Percentiles rank a stretch among this genome's conserved stretches.
Evolutionary conservation across 1,284 basidiomycete species (phyloP).

Genomic region (Pterulicium gracile): DNA sequence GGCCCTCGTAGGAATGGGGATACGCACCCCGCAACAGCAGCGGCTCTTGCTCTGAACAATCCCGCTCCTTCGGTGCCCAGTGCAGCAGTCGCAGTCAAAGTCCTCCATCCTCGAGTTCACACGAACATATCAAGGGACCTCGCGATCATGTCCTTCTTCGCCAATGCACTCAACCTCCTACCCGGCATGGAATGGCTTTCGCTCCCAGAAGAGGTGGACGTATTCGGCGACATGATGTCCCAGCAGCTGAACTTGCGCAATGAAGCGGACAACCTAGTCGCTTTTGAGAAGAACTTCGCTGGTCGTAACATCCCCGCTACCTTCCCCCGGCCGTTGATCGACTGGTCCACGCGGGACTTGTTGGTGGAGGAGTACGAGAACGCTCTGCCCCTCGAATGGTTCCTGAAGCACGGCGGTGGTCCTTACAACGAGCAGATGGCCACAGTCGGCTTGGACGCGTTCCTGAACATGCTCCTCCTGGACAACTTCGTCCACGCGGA

Average conservation of each 20-base stretch:
- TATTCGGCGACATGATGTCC: slow-evolving; percentile 97
- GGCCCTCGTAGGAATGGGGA: slow-evolving; percentile 47
- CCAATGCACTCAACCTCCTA: slow-evolving; percentile 65
- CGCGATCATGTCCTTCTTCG: slow-evolving; percentile 92
- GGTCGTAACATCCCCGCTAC: slow-evolving; percentile 72
- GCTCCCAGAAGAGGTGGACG: slow-evolving; percentile 89
- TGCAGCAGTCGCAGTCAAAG: slow-evolving; percentile 89
- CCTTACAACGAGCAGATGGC: slow-evolving; percentile 88
- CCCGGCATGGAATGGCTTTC: slow-evolving; percentile 97
- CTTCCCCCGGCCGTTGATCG: slow-evolving; percentile 81
- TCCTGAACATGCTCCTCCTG: slow-evolving; percentile 94
- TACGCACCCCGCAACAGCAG: slow-evolving; percentile 33
- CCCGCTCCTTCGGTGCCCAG: slow-evolving; percentile 62
- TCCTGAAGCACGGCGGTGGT: slow-evolving; percentile 84
- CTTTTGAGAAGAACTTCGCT: slow-evolving; percentile 84
- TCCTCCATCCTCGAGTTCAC: slow-evolving; percentile 81
- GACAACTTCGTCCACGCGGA: slow-evolving; percentile 99
- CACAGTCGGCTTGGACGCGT: slow-evolving; percentile 90
- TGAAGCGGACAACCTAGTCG: slow-evolving; percentile 82
- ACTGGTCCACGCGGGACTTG: slow-evolving; percentile 74
- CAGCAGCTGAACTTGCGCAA: slow-evolving; percentile 87
- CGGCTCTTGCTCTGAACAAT: slow-evolving; percentile 46
- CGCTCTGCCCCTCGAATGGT: slow-evolving; percentile 84
- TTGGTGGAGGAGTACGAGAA: slow-evolving; percentile 92
- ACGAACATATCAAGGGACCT: slow-evolving; percentile 85